Evolutionary conservation across 2,329 filamentous ascomycete species (phyloP), one percentile per base, ranked within the genome.

Genomic region (Penicillium sclerotiorum): DNA sequence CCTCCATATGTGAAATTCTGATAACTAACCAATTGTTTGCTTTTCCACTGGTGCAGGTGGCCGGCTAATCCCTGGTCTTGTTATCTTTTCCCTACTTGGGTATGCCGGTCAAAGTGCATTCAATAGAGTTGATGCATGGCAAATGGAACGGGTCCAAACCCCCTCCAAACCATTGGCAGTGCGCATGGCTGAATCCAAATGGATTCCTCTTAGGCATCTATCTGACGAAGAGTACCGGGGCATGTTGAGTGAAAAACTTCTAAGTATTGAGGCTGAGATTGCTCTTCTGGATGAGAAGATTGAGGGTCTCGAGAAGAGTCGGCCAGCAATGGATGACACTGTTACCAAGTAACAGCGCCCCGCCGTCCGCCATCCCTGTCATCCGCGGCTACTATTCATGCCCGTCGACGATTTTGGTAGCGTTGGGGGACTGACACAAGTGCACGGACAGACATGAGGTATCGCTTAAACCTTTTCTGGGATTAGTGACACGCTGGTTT

Each of bases 201-300:
- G 85, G 82, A 87, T 84, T 56, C 89, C 89, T 0, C 76, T 94
- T 54, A 86, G 80, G 60, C 80, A 81, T 11, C 73, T 94, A 21
- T 83, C 83, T 0, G 86, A 94, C 58, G 79, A 86, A 21, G 85
- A 94, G 59, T 94, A 94, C 63, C 80, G 81, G 50, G 73, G 79
- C 1, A 84, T 90, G 72, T 75, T 94, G 62, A 76, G 79, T 23
- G 87, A 92, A 66, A 90, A 86, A 70, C 72, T 90, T 33, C 67
- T 93, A 21, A 80, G 77, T 54, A 73, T 93, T 3, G 86, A 94
- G 57, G 87, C 83, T 1, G 87, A 93, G 53, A 90, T 94, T 68
- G 85, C 88, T 0, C 69, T 94, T 5, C 77, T 93, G 28, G 88
- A 94, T 61, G 89, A 93, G 46, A 84, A 83, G 62, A 89, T 94